Base-by-base conservation (phyloP, 208 protist species). In the Crithidia fasciculata region DNA sequence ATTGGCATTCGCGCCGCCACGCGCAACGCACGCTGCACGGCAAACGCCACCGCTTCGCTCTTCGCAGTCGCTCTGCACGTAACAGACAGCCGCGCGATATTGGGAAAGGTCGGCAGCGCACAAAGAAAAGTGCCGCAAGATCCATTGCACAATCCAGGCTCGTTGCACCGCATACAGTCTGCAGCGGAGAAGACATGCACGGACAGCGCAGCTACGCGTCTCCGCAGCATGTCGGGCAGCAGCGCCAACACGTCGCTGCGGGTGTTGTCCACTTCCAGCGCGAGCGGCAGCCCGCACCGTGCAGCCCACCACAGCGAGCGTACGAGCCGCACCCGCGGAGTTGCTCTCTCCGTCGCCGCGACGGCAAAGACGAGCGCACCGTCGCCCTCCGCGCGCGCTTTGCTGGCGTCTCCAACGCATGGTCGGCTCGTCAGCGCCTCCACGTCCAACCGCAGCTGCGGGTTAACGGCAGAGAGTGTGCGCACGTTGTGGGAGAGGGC, bases 361-460 rank as follows among this genome's bases (percentile, higher is more conserved):
- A 57, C 45, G 2, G 36, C 18, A 39, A 43, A 68, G 12, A 68
- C 15, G 5, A 68, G 49, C 0, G 3, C 45, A 55, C 50, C 8
- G 6, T 12, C 50, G n/a, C 50, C 8, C n/a, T 12, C 49, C 18
- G 47, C 62, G 49, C 4, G 45, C 41, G 45, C 7, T 9, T 50
- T 8, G 28, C 28, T 28, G 28, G 28, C 28, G 28, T 28, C 28
- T 28, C 28, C 28, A 28, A 28, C 28, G 28, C 28, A 28, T 10
- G 58, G 58, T 6, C 36, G 58, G 41, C 45, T 52, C 45, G 8
- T 66, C 15, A 68, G 28, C 28, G 16, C 37, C 37, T 68, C 62
- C 13, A 49, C 28, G 16, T 68, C 45, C 37, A 68, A 37, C 62
- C 62, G 18, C 37, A 45, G 18, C 62, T 68, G 62, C 37, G 62